Percentiles rank a stretch among this genome's conserved stretches.
These are phyloP conservation scores for Sarcocystis neurona DNA, from an alignment of 169 alveolate species.

Conservation along the genomic window DNA sequence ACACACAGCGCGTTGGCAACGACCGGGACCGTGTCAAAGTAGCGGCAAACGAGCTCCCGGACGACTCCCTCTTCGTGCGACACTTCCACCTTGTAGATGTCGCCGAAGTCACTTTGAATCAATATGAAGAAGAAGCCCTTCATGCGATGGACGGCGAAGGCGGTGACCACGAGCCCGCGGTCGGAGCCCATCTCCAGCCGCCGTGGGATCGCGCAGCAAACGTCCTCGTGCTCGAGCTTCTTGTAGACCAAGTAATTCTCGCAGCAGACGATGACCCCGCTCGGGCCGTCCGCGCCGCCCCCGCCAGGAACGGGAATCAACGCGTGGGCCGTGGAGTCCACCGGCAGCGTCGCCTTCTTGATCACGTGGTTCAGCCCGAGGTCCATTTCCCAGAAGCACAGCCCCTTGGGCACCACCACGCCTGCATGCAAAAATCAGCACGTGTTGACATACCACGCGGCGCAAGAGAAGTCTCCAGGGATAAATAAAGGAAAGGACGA, in stretches of 20 bases:
- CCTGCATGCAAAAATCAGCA: neutral
- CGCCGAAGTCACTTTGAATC: slow-evolving; percentile 95
- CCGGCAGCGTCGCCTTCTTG: slow-evolving; percentile 79
- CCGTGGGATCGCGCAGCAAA: slow-evolving; percentile 92
- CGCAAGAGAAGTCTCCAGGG: neutral
- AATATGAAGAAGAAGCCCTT: slow-evolving; percentile 93
- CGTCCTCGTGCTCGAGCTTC: slow-evolving; percentile 91
- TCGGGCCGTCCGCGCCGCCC: slow-evolving; percentile 94
- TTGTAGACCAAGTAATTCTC: slow-evolving; percentile 92
- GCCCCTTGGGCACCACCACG: slow-evolving; percentile 39
- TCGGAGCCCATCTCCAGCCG: slow-evolving; percentile 90
- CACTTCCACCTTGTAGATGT: slow-evolving; percentile 87
- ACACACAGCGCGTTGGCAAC: slow-evolving; percentile 89
- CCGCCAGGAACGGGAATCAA: slow-evolving; percentile 67
- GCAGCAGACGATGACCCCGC: slow-evolving; percentile 97
- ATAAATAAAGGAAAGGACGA: neutral
- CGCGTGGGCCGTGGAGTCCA: slow-evolving; percentile 55
- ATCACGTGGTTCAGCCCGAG: slow-evolving; percentile 98
- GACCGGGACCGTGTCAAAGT: slow-evolving; percentile 97
- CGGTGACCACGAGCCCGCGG: slow-evolving; percentile 84
- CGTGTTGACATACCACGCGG: neutral
- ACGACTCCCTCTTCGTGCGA: slow-evolving; percentile 87
- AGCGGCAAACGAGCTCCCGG: slow-evolving; percentile 84
- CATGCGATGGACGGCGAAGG: slow-evolving; percentile 90
- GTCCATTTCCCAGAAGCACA: slow-evolving; percentile 98